These are phyloP conservation scores for Skeletonema costatum DNA, from an alignment of 108 stramenopile species.

Conservation along the genomic window DNA sequence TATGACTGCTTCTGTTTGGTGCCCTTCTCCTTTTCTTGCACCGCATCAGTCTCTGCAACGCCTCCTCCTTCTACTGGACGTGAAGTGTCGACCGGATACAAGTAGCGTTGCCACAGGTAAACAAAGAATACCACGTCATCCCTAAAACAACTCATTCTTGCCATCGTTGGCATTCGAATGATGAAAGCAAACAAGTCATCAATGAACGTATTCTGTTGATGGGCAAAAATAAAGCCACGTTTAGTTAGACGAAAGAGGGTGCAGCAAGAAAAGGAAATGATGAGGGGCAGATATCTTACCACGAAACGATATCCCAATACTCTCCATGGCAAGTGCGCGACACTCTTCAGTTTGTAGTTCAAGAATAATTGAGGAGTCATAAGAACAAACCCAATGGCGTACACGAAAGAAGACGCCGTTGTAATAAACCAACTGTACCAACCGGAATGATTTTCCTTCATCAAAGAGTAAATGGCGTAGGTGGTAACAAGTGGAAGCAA, in stretches of 20 bases:
- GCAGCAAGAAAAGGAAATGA: too few relatives aligned
- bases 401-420: slow-evolving; percentile 84
- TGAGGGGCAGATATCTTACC: not conserved
- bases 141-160: slow-evolving; percentile 91
- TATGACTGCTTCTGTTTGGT: not conserved
- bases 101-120: slow-evolving; percentile 95
- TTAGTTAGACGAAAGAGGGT: too few relatives aligned
- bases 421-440: slow-evolving; percentile 94
- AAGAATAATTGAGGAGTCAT: slow-evolving; percentile 93
- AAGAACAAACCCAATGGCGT: slow-evolving; percentile 84
- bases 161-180: slow-evolving; percentile 97
- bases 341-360: slow-evolving; percentile 89
- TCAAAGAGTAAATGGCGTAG: slow-evolving; percentile 75
- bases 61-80: slow-evolving; percentile 71
- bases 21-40: not conserved
- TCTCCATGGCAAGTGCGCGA: slow-evolving; percentile 90
- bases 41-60: not conserved
- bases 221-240: too few relatives aligned
- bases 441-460: slow-evolving; percentile 70
- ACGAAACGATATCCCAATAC: slow-evolving; percentile 90
- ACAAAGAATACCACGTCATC: slow-evolving; percentile 96
- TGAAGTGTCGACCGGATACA: slow-evolving; percentile 90
- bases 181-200: slow-evolving; percentile 97
- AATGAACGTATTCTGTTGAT: slow-evolving; percentile 83
- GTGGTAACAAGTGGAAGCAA: slow-evolving; percentile 75